Base-by-base conservation (phyloP, 2,329 filamentous ascomycete species). In the Curvularia lunata region DNA sequence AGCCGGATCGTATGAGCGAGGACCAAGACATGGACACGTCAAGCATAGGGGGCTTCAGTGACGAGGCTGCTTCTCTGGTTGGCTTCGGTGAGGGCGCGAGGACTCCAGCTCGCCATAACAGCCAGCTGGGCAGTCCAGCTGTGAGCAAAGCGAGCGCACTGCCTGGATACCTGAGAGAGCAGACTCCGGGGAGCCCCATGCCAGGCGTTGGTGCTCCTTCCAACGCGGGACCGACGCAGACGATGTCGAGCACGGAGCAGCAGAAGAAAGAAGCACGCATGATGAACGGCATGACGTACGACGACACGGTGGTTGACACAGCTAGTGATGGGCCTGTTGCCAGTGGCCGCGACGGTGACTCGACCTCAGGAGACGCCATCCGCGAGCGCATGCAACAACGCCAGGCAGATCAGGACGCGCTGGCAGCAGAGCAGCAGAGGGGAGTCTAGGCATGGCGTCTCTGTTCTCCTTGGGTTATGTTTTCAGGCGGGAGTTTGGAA, bases 41-140 rank as follows among this genome's bases (percentile, higher is more conserved):
- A 27, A 88, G 86, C 61, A 85, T 88, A 49, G 90, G 91, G 64
- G 91, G 90, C 58, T 89, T 95, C 84, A 94, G 91, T 68, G 92
- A 96, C 68, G 92, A 96, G 69, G 88, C 88, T 51, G 91, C 89
- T 2, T 94, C 90, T 62, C 83, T 97, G 5, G 94, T 97, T 9
- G 94, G 90, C 0, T 97, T 97, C 67, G 94, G 94, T 48, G 93
- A 97, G 75, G 94, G 93, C 32, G 93, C 94, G 9, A 74, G 81
- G 56, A 83, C 81, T n/a, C 81, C 81, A 19, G 81, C 81, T 12
- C 69, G 81, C 48, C 76, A 80, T 61, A 69, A 73, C 41, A 91
- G 89, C 66, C 92, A 90, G 75, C 92, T 92, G 5, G 88, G 93
- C 56, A 91, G 88, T 58, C 92, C 92, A 0, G 91, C 91, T 38